Base-by-base conservation (phyloP, 106 monocot genomes). In the Phalaenopsis aphrodite region DNA sequence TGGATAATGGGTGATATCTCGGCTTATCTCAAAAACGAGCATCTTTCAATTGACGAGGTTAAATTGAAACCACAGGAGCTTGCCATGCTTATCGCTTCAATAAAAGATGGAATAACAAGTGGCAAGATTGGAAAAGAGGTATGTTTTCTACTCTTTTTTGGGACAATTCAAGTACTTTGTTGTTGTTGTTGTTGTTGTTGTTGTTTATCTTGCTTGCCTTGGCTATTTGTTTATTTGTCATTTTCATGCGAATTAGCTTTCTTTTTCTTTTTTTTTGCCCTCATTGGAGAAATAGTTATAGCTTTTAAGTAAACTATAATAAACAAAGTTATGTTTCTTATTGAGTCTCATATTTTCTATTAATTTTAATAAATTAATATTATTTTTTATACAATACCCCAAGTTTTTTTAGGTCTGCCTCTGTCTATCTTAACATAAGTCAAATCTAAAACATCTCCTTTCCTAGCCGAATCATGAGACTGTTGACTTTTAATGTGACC, bases 1-100 rank as follows among this genome's bases (percentile, higher is more conserved):
- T 98, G 97, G 97, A 94, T 98, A 66, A 98, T 98, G 97, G 90
- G 97, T 68, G 97, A 98, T 78, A 94, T 94, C 81, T 92, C 97
- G 73, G 97, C 94, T 81, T 89, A 88, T 83, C 79, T 98, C 5
- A 98, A 98, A 67, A 92, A 90, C 80, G 94, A 98, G 75, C 79
- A 72, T 48, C 80, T 98, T 23, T 76, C 89, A 45, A 92, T 98
- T 79, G 87, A 85, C 82, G 94, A 94, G 36, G 89, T 92, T 69
- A 98, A 98, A 78, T 55, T 98, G 42, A 89, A 89, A 77, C 90
- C 94, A 57, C 46, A 83, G 72, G 97, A 94, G 78, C 92, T 98
- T 81, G 88, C 94, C 55, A 90, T 90, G 75, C 84, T 98, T 21
- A 98, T 98, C 72, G 83, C 90, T 79, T 94, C 88, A 21, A 98